Percentiles rank a stretch among this genome's conserved stretches.
Evolutionary conservation across 2,329 filamentous ascomycete genomes (phyloP).

Genomic region (Shiraia sp.): DNA sequence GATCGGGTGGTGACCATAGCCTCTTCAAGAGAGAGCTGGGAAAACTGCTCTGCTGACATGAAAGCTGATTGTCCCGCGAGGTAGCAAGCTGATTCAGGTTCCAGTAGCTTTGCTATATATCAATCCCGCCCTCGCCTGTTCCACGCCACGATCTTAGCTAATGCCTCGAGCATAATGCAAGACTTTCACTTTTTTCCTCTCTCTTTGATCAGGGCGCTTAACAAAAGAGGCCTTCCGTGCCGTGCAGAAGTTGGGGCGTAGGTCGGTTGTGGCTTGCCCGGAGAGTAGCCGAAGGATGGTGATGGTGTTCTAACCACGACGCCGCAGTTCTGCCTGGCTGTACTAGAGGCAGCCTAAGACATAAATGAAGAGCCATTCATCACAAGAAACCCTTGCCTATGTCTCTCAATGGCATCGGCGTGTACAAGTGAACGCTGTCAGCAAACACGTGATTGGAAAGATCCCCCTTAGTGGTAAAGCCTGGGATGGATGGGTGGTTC

Average conservation of each 20-base stretch:
- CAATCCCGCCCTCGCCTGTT: constrained; percentile 15
- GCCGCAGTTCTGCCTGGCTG: constrained; percentile 30
- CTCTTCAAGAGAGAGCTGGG: constrained; percentile 42
- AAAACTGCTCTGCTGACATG: constrained; percentile 44
- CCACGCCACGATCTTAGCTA: constrained; percentile 36
- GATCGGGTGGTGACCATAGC: constrained; percentile 45
- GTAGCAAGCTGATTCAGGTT: constrained; percentile 13
- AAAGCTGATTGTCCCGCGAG: constrained; percentile 21
- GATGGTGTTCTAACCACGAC: constrained; percentile 10
- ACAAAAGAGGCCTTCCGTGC: constrained; percentile 32
- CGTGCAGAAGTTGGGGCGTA: constrained; percentile 30
- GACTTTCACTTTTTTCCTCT: constrained; percentile 27
- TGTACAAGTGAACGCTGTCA: constrained; percentile 3
- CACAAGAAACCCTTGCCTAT: constrained; percentile 8
- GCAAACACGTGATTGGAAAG: constrained; percentile 5
- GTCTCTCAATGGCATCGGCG: too few species aligned
- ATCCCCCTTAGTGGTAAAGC: constrained; percentile 13
- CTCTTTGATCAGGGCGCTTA: constrained; percentile 37
- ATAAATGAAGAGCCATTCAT: constrained; percentile 13
- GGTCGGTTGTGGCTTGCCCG: constrained; percentile 37
- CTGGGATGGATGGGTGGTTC: not conserved
- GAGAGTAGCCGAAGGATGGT: constrained; percentile 22
- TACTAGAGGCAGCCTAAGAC: constrained; percentile 16
- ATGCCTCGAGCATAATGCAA: constrained; percentile 26
- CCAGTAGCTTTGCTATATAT: constrained; percentile 38